phyloP scores from a whole-genome alignment of 176 grass and related monocot genomes.

The Elaeis guineensis region DNA sequence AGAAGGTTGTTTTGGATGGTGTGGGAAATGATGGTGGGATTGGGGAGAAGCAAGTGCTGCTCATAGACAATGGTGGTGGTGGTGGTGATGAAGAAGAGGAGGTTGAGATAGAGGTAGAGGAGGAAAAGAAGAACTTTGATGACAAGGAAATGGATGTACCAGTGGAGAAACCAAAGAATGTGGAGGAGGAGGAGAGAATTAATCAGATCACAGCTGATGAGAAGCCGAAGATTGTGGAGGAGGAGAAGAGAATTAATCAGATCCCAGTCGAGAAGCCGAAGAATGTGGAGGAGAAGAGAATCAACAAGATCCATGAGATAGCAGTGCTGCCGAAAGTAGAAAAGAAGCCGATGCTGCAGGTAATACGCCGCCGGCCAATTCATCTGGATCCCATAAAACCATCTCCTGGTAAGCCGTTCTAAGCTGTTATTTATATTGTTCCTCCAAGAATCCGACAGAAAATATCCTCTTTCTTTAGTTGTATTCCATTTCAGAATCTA shows the following conservation, averaged over 20 bases:
- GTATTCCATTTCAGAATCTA: no score
- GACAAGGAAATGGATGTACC: constrained; percentile 43
- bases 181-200: constrained; percentile 29
- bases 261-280: not conserved
- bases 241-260: constrained; percentile 13
- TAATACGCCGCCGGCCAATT: constrained; percentile 18
- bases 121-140: constrained; percentile 21
- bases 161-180: constrained; percentile 17
- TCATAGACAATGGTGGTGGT: not conserved
- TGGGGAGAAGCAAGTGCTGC: constrained; percentile 19
- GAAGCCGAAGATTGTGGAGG: constrained; percentile 9
- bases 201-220: not conserved
- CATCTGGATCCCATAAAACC: constrained; percentile 26
- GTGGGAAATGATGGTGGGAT: no score
- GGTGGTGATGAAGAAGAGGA: constrained; percentile 7
- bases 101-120: constrained; percentile 24
- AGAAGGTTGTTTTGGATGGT: no score
- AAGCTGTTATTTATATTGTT: not conserved
- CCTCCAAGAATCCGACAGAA: no score
- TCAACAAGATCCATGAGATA: constrained; percentile 20
- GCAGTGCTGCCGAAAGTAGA: constrained; percentile 2
- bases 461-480: no score
- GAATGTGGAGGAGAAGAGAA: constrained; percentile 8
- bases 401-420: constrained; percentile 34
- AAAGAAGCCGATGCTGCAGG: constrained; percentile 1